Percentiles rank a stretch among this genome's conserved stretches.
Conservation (phyloP, 305 asterid genomes). For the Fraxinus floribunda region DNA sequence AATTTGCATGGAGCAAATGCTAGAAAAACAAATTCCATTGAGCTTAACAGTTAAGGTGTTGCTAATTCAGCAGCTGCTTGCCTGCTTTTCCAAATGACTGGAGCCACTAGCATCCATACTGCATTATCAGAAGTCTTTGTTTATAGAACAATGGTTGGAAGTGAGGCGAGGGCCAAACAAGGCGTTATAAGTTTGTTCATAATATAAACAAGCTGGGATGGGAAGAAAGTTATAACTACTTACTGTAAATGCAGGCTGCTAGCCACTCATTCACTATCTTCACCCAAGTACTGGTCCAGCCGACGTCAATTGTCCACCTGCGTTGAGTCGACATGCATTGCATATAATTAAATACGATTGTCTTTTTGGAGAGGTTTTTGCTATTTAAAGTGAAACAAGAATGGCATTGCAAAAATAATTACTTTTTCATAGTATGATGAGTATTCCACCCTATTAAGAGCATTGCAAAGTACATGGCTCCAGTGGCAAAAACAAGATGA, state of each 20-base stretch:
- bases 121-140: background rate
- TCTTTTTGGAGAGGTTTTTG: background rate
- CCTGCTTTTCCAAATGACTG: constrained; percentile 37
- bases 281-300: constrained; percentile 64
- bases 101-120: constrained; percentile 48
- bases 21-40: background rate
- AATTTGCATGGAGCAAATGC: background rate
- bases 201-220: background rate
- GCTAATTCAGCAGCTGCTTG: constrained; percentile 30
- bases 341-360: background rate
- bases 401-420: constrained; percentile 11
- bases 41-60: background rate
- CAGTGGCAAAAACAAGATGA: constrained; percentile 54
- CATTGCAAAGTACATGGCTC: constrained; percentile 60
- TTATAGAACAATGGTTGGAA: background rate
- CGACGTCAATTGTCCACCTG: constrained; percentile 56
- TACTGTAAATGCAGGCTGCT: constrained; percentile 48
- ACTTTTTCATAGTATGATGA: constrained; percentile 52
- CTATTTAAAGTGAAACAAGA: background rate
- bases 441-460: constrained; percentile 54
- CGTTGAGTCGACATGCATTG: background rate
- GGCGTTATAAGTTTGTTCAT: background rate
- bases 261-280: constrained; percentile 59
- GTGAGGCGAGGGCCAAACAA: background rate
- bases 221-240: constrained; percentile 20